Evolutionary conservation across 2,329 filamentous ascomycete species (phyloP).

Genomic region (Aspergillus ruber): DNA sequence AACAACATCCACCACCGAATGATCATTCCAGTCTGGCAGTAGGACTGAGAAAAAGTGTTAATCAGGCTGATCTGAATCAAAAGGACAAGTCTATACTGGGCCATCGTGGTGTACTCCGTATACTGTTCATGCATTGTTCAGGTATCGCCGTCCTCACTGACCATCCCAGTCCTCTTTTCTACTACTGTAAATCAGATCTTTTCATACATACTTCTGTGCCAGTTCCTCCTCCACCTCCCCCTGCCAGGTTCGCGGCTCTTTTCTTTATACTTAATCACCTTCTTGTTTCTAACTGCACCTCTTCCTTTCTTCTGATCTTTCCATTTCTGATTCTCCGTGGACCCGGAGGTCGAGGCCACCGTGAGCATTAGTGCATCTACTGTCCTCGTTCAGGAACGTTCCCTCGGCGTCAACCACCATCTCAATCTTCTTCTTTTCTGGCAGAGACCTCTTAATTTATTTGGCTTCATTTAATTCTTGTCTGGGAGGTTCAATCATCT

Average conservation of each 20-base stretch:
- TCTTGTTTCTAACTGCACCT: too few species aligned
- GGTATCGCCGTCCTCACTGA: constrained; percentile 13
- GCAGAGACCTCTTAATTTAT: not conserved
- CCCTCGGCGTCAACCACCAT: not conserved
- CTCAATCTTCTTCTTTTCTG: not conserved
- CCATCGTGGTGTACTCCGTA: too few species aligned
- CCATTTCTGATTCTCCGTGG: not conserved
- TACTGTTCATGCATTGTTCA: too few species aligned
- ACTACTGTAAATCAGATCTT: constrained; percentile 2
- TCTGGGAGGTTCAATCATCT: constrained; percentile 2
- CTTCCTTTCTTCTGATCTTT: not conserved
- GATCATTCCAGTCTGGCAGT: not conserved
- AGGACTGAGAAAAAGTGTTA: not conserved
- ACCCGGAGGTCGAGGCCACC: too few species aligned
- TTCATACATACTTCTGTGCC: not conserved
- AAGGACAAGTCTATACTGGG: too few species aligned
- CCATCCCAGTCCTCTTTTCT: constrained; percentile 13
- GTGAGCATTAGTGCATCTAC: not conserved
- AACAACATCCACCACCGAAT: not conserved
- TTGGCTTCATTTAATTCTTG: constrained; percentile 2
- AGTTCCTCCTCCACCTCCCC: constrained; percentile 1
- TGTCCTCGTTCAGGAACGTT: too few species aligned
- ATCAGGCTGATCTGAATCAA: too few species aligned
- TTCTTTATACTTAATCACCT: too few species aligned
- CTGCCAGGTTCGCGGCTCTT: not conserved